Evolutionary conservation across 306 rosid genomes (phyloP), one percentile per base, ranked within the genome.

Genomic region (Cicer cuneatum): DNA sequence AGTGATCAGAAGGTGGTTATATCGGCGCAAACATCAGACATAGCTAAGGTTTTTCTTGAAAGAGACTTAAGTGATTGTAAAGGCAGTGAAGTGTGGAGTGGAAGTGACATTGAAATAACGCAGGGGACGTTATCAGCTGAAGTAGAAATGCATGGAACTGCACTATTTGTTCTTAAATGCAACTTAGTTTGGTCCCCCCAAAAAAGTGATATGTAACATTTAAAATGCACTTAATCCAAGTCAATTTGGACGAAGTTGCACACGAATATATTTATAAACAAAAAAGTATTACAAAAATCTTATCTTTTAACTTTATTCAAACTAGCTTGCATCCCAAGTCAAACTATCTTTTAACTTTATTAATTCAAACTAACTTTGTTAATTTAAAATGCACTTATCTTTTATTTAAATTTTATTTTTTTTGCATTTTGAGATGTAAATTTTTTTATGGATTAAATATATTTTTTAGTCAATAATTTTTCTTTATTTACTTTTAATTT

Each of bases 11-110:
- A 66, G 77, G 78, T 79, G 1, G 86, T 84, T 18, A 83, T 89
- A 57, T 81, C 89, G 7, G 85, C 80, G 7, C 77, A 80, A 76
- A 76, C 61, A 77, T 86, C 97, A 4, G 87, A 91, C 82, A 49
- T 89, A 71, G 85, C 70, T 33, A 87, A 69, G 83, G 81, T 79
- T 15, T 73, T 91, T 69, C 88, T 84, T 0, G 83, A 69, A 42
- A 66, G 77, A 57, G 73, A 72, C 67, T 83, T 91, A 33, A 66
- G 64, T 73, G 78, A 85, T 47, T 92, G 97, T 76, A 41, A 70
- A 80, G 62, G 84, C 81, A 79, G 12, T 10, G 97, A 92, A 79
- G 80, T 86, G 68, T 92, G 93, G 97, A 88, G 87, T 58, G 89
- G 84, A 83, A 48, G 64, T 41, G 76, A 72, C 82, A 5, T 75